A percentile compares a stretch with the other conserved stretches of the same genome.
Conservation (phyloP, 257 asterid species). For the Echium plantagineum region DNA sequence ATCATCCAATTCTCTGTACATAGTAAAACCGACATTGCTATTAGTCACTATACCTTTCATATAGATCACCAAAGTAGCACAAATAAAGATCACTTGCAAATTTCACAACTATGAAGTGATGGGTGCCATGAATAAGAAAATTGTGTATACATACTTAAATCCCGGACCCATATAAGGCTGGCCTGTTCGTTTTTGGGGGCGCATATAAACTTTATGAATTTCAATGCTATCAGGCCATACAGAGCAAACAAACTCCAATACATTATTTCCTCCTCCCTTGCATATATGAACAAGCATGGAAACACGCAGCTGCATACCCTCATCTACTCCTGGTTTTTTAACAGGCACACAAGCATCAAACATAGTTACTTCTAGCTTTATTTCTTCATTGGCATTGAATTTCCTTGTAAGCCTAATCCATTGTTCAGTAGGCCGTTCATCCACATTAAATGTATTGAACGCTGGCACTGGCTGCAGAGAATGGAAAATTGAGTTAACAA, state of each 20-base stretch:
- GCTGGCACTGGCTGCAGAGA: slow-evolving; percentile 44
- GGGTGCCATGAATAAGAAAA: background rate
- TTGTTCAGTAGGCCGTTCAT: slow-evolving; percentile 72
- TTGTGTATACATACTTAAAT: slow-evolving; percentile 44
- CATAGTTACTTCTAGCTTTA: slow-evolving; percentile 85
- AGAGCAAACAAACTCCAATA: slow-evolving; percentile 68
- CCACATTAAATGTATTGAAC: slow-evolving; percentile 55
- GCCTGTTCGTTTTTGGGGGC: slow-evolving; percentile 20
- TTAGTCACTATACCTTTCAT: background rate
- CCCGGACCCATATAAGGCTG: slow-evolving; percentile 56
- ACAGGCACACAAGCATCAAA: slow-evolving; percentile 58
- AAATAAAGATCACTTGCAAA: background rate
- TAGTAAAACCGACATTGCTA: slow-evolving; percentile 7
- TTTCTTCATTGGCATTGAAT: slow-evolving; percentile 62
- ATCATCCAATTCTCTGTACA: slow-evolving; percentile 73
- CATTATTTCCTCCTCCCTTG: slow-evolving; percentile 47
- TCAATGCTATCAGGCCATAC: slow-evolving; percentile 75
- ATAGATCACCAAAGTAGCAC: background rate
- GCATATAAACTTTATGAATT: slow-evolving; percentile 49
- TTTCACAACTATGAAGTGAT: background rate
- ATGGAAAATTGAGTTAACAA: slow-evolving; percentile 8
- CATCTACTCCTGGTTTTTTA: slow-evolving; percentile 40
- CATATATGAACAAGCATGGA: slow-evolving; percentile 43
- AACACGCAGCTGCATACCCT: slow-evolving; percentile 48
- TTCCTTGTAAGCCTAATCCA: slow-evolving; percentile 63